A percentile compares a stretch with the other conserved stretches of the same genome.
Evolutionary conservation across 176 grass and related monocot species (phyloP).

Genomic region (Coix lacrymajobi): DNA sequence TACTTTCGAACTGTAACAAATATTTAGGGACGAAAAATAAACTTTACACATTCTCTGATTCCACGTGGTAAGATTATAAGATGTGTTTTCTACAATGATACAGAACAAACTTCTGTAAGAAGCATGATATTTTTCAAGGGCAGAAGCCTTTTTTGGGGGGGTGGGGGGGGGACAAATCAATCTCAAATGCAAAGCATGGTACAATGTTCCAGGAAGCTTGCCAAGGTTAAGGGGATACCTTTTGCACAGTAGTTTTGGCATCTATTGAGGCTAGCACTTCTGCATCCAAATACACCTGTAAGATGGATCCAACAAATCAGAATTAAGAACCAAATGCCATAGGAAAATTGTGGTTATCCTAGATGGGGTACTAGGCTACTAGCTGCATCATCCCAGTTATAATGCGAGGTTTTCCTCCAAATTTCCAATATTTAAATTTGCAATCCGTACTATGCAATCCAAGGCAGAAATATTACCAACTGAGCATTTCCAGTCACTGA

Average conservation of each 20-base stretch:
- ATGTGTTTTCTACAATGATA: slow-evolving; percentile 6
- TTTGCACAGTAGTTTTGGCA: slow-evolving; percentile 34
- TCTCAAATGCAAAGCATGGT: slow-evolving; percentile 11
- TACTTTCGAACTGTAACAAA: background rate
- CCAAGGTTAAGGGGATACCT: slow-evolving; percentile 67
- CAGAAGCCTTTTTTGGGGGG: background rate
- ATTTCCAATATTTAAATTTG: background rate
- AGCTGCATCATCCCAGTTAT: background rate
- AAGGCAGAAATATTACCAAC: slow-evolving; percentile 44
- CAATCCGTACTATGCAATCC: background rate
- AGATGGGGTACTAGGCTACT: background rate
- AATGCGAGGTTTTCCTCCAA: background rate
- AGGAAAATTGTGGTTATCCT: background rate
- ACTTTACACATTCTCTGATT: background rate
- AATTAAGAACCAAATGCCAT: slow-evolving; percentile 6
- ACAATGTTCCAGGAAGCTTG: slow-evolving; percentile 46
- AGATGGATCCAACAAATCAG: slow-evolving; percentile 11
- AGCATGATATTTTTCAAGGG: background rate
- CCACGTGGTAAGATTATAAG: slow-evolving; percentile 1
- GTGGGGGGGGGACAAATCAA: no score
- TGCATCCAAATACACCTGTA: slow-evolving; percentile 71
- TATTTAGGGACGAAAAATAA: slow-evolving; percentile 6
- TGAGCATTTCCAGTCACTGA: slow-evolving; percentile 32
- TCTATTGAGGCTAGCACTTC: slow-evolving; percentile 47
- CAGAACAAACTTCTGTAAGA: background rate